These are phyloP conservation scores for Penicillium verrucosum DNA, from an alignment of 2,329 filamentous ascomycete species.

Conservation along the genomic window DNA sequence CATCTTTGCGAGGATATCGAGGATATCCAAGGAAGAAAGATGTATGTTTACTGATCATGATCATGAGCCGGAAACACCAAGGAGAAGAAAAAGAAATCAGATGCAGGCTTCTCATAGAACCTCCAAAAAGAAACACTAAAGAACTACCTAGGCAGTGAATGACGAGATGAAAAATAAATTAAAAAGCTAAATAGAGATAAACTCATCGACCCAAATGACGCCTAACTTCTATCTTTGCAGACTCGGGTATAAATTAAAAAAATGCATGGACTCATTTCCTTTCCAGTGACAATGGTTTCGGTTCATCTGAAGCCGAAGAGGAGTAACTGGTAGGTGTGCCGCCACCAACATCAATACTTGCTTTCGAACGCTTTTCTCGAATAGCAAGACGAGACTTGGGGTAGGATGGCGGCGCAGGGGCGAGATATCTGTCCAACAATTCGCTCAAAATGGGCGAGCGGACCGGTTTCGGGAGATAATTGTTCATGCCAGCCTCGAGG, in stretches of 20 bases:
- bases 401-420: slow-evolving; percentile 46
- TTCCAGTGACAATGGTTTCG: slow-evolving; percentile 19
- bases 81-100: no score
- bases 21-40: background rate
- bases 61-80: background rate
- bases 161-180: background rate
- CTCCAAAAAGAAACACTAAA: background rate
- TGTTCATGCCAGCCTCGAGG: slow-evolving; percentile 94
- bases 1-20: background rate
- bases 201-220: slow-evolving; percentile 10
- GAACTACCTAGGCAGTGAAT: background rate
- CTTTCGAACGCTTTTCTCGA: slow-evolving; percentile 28
- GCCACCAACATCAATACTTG: slow-evolving; percentile 27
- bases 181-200: background rate
- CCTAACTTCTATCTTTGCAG: slow-evolving; percentile 15
- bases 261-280: slow-evolving; percentile 19
- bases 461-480: slow-evolving; percentile 95
- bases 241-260: slow-evolving; percentile 22
- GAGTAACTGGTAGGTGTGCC: slow-evolving; percentile 27
- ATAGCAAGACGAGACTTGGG: slow-evolving; percentile 32
- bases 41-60: background rate
- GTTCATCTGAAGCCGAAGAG: slow-evolving; percentile 27
- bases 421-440: slow-evolving; percentile 70
- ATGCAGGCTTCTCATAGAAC: background rate
- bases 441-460: slow-evolving; percentile 79